Evolutionary conservation across 179 eudicot genomes (phyloP).

Genomic region (Silene vulgaris): DNA sequence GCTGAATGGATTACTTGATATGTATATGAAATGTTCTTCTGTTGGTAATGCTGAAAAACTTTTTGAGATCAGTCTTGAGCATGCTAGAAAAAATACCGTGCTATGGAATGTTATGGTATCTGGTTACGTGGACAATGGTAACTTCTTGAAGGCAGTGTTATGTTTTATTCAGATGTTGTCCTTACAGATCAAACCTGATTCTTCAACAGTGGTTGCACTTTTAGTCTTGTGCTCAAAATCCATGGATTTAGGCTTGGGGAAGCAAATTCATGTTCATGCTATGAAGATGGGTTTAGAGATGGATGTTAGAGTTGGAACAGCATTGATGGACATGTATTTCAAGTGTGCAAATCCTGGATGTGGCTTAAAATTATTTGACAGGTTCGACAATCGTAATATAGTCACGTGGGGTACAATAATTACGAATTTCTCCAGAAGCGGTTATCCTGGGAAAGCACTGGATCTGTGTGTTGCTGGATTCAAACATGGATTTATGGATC

Average conservation of each 20-base stretch:
- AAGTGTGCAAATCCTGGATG: constrained; percentile 38
- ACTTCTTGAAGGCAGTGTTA: constrained; percentile 37
- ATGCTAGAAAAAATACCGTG: constrained; percentile 33
- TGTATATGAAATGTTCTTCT: constrained; percentile 58
- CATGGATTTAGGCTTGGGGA: constrained; percentile 35
- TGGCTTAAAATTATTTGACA: constrained; percentile 40
- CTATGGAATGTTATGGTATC: constrained; percentile 71
- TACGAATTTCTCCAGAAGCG: constrained; percentile 41
- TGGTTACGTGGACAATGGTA: constrained; percentile 53
- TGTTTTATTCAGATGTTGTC: constrained; percentile 46
- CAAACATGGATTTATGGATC: constrained; percentile 33
- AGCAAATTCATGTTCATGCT: constrained; percentile 51
- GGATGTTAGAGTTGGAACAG: constrained; percentile 60
- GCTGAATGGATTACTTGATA: constrained; percentile 51
- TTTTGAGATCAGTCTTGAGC: constrained; percentile 25
- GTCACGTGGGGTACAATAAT: constrained; percentile 52
- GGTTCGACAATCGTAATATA: constrained; percentile 30
- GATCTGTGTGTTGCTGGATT: constrained; percentile 31
- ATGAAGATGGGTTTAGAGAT: constrained; percentile 36
- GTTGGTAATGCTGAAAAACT: constrained; percentile 42
- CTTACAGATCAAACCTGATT: constrained; percentile 45
- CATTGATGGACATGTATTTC: constrained; percentile 69
- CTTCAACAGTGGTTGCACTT: constrained; percentile 52
- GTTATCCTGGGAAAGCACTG: constrained; percentile 42
- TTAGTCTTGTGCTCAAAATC: constrained; percentile 47